A percentile compares a stretch with the other conserved stretches of the same genome.
These are phyloP conservation scores for Kodamaea plutei DNA, from an alignment of 1,139 yeast species.

Conservation along the genomic window DNA sequence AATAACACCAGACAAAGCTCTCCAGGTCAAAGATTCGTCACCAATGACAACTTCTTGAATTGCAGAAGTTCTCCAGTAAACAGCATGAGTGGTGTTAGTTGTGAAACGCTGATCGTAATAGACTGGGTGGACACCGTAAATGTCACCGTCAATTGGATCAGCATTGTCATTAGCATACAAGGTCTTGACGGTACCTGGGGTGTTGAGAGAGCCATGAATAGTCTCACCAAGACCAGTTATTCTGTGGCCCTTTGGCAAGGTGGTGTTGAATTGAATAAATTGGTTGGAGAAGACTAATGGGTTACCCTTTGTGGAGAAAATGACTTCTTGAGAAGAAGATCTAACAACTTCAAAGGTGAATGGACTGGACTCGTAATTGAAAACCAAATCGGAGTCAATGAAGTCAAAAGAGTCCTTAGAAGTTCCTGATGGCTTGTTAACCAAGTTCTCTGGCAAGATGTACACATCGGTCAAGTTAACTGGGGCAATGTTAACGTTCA, in stretches of 20 bases:
- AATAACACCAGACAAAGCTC: conserved; percentile 24
- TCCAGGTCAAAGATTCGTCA: conserved; percentile 23
- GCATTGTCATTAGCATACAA: conserved; percentile 21
- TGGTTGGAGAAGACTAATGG: conserved; percentile 30
- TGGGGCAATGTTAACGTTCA: conserved; percentile 25
- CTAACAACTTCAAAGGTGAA: conserved; percentile 26
- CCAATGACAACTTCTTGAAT: conserved; percentile 20
- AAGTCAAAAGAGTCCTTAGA: conserved; percentile 9
- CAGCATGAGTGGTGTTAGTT: conserved; percentile 20
- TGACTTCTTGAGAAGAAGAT: conserved; percentile 19
- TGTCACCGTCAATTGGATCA: conserved; percentile 22
- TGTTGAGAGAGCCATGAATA: conserved; percentile 23
- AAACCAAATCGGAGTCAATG: conserved; percentile 18
- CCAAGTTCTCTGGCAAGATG: conserved; percentile 21
- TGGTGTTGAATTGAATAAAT: conserved; percentile 26
- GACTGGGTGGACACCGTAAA: conserved; percentile 23
- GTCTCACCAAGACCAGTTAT: conserved; percentile 32
- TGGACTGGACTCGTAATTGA: conserved; percentile 17
- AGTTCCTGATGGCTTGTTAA: conserved; percentile 17
- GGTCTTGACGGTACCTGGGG: conserved; percentile 26
- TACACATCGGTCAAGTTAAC: conserved; percentile 21
- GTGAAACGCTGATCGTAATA: conserved; percentile 20
- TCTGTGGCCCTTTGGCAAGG: conserved; percentile 22
- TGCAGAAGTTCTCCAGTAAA: conserved; percentile 23
- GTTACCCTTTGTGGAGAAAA: conserved; percentile 26